These are phyloP conservation scores for Capsicum rhomboideum DNA, from an alignment of 257 asterid species.

Conservation along the genomic window DNA sequence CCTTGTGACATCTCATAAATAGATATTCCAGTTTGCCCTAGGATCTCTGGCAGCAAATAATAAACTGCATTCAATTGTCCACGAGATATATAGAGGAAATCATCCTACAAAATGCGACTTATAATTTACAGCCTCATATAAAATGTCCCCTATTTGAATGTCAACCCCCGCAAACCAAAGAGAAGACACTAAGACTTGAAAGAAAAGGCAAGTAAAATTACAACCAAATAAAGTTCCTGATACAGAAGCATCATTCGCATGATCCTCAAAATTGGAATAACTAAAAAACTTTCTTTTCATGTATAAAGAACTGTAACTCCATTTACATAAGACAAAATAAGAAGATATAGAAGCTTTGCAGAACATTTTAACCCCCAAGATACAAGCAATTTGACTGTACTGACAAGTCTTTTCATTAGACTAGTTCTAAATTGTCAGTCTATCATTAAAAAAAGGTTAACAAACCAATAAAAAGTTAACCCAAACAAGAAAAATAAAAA, in stretches of 20 bases:
- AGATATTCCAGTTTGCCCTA: background rate
- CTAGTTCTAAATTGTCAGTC: background rate
- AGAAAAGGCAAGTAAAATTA: background rate
- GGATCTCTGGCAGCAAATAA: background rate
- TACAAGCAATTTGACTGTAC: background rate
- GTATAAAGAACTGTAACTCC: background rate
- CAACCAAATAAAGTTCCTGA: background rate
- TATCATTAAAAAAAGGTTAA: background rate
- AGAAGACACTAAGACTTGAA: background rate
- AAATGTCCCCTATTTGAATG: background rate
- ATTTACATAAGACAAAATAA: background rate
- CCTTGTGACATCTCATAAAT: background rate
- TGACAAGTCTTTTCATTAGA: background rate
- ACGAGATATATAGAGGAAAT: background rate
- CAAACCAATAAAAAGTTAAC: background rate
- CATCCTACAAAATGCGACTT: background rate
- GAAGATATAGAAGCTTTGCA: background rate
- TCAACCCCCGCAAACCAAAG: background rate
- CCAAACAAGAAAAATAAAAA: background rate
- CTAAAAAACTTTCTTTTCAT: background rate
- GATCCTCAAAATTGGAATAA: background rate
- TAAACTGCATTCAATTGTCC: background rate
- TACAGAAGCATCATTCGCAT: background rate
- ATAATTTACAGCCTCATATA: background rate
- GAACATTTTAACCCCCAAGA: background rate